Evolutionary conservation across 495 filamentous ascomycete species (phyloP), one percentile per base, ranked within the genome.

Genomic region (Penicillium samsonianum): DNA sequence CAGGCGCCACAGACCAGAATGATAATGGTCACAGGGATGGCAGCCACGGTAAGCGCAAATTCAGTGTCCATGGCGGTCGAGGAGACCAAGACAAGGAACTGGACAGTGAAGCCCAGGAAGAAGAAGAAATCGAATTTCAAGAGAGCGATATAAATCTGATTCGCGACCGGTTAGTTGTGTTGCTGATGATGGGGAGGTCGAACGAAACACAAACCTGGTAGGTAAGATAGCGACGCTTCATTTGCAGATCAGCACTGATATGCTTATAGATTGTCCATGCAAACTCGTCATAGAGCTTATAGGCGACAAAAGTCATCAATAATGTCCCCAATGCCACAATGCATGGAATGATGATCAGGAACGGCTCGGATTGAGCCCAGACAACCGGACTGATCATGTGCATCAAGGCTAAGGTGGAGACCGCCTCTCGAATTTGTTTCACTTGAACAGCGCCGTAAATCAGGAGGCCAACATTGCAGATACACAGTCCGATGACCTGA

Each of bases 111-210:
- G 14, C 92, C 94, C 50, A 98, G 84, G 83, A 98, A 98, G 82
- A 98, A 96, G 83, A 98, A 98, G 73, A 98, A 98, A 76, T 98
- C 94, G 72, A 98, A 98, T 73, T 98, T 98, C 50, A 98, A 81
- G 10, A 98, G 83, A 35, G 95, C 90, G 65, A 98, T 97, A 75
- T 96, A 98, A 67, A 98, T 92, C 92, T 98, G 22, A 22, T 30
- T 16, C 3, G 25, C n/a, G 37, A 19, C 3, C 25, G 55, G 58
- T 84, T 60, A 80, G 54, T 40, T 4, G 37, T 57, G 43, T 44
- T 7, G 38, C 22, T 23, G 5, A 42, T 23, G 5, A 42, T 3
- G 7, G 28, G 11, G 23, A 30, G 49, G 31, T 23, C 3, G 17
- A 23, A 26, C 9, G 38, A 16, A 25, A 12, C 38, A 68, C 80